Percentiles rank a stretch among this genome's conserved stretches.
Evolutionary conservation across 176 grass and related monocot species (phyloP).

Genomic region (Zea luxurians): DNA sequence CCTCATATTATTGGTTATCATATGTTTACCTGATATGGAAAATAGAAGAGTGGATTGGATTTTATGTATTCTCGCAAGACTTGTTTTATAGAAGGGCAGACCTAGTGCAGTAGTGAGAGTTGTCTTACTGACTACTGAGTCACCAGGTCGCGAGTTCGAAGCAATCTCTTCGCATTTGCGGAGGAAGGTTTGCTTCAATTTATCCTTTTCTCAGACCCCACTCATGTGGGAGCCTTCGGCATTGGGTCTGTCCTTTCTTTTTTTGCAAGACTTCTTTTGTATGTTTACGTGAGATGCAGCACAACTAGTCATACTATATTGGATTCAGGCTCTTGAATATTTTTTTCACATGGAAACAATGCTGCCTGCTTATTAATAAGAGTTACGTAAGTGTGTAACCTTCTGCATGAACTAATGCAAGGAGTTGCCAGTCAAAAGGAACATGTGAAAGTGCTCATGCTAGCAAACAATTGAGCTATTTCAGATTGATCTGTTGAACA

Average conservation of each 20-base stretch:
- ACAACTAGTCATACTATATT: conserved; percentile 8
- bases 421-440: conserved; percentile 1
- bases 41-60: background rate
- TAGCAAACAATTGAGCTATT: conserved; percentile 27
- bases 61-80: conserved; percentile 9
- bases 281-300: conserved; percentile 16
- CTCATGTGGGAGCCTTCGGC: too few relatives aligned
- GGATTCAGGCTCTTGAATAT: background rate
- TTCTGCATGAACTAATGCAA: conserved; percentile 2
- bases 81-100: background rate
- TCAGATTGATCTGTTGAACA: background rate
- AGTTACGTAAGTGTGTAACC: background rate
- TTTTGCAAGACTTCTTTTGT: background rate
- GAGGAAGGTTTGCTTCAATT: too few relatives aligned
- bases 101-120: too few relatives aligned
- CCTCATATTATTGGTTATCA: background rate
- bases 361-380: background rate
- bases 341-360: background rate
- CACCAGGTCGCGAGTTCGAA: too few relatives aligned
- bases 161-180: too few relatives aligned
- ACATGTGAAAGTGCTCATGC: background rate
- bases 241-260: background rate
- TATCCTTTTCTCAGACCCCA: too few relatives aligned
- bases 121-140: too few relatives aligned
- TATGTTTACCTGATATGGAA: background rate